Percentiles rank a stretch among this genome's conserved stretches.
phyloP scores from a whole-genome alignment of 78 protist species.

The Cavenderia fasciculata region DNA sequence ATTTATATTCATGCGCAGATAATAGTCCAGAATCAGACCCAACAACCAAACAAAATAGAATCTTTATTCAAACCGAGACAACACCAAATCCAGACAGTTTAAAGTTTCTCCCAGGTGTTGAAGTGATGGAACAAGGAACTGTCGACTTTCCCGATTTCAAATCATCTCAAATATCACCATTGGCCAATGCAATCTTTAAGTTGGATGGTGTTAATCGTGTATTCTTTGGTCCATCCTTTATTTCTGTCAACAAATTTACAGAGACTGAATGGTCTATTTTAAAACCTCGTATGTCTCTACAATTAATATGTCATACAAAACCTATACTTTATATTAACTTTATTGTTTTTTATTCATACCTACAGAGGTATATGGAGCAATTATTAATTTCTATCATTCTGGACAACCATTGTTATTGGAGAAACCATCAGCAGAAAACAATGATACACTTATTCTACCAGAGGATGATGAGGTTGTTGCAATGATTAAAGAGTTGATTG shows the following conservation, averaged over 20 bases:
- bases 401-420: constrained; percentile 76
- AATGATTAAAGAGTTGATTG: constrained; percentile 91
- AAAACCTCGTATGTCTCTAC: constrained; percentile 64
- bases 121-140: constrained; percentile 55
- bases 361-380: constrained; percentile 64
- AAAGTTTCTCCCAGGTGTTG: constrained; percentile 83
- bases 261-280: constrained; percentile 81
- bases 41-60: constrained; percentile 1
- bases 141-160: constrained; percentile 51
- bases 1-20: not conserved
- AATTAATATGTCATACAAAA: not conserved
- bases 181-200: constrained; percentile 84
- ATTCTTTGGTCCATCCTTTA: constrained; percentile 81
- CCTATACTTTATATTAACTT: not conserved
- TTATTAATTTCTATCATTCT: constrained; percentile 75
- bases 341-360: not conserved
- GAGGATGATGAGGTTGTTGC: constrained; percentile 85
- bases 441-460: constrained; percentile 77
- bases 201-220: constrained; percentile 85
- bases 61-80: constrained; percentile 81
- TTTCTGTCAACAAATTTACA: constrained; percentile 86
- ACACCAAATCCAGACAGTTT: constrained; percentile 87
- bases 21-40: not conserved
- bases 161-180: constrained; percentile 82
- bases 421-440: not conserved